Evolutionary conservation across 2,329 filamentous ascomycete genomes (phyloP).

Genomic region (Colletotrichum paranaense): DNA sequence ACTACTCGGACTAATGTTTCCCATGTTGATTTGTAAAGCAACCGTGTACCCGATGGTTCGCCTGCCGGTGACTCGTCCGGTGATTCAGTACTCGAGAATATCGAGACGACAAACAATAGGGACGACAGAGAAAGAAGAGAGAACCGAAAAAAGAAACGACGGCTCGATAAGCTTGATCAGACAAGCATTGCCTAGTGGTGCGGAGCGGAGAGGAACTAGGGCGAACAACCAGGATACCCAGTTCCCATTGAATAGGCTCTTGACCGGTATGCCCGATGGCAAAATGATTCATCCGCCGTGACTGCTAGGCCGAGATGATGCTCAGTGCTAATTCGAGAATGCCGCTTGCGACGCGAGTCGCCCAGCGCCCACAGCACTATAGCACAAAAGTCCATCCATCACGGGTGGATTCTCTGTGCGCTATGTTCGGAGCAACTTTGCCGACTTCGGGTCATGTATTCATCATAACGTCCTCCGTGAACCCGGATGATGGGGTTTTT

Average conservation of each 20-base stretch:
- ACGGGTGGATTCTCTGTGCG: constrained; percentile 12
- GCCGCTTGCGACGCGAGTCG: constrained; percentile 8
- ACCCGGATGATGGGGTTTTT: constrained; percentile 14
- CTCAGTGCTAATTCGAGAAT: neutral
- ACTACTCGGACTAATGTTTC: constrained; percentile 20
- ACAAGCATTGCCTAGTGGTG: neutral
- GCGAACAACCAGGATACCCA: too few species aligned
- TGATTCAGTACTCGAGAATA: neutral
- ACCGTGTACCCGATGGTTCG: constrained; percentile 7
- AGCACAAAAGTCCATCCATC: neutral
- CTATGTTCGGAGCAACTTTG: neutral
- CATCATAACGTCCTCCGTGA: neutral
- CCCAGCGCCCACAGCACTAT: neutral
- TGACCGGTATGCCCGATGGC: neutral
- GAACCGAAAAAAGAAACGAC: neutral
- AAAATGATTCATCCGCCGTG: neutral
- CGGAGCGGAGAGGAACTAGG: neutral
- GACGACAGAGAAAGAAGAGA: neutral
- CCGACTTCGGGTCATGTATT: neutral
- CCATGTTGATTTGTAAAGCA: constrained; percentile 32
- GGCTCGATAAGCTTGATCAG: neutral
- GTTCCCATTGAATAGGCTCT: constrained; percentile 8
- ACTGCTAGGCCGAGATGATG: neutral
- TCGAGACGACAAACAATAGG: neutral
- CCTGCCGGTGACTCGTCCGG: constrained; percentile 17